phyloP scores from a whole-genome alignment of 2,329 filamentous ascomycete species.

The Cladorrhinum sp. region DNA sequence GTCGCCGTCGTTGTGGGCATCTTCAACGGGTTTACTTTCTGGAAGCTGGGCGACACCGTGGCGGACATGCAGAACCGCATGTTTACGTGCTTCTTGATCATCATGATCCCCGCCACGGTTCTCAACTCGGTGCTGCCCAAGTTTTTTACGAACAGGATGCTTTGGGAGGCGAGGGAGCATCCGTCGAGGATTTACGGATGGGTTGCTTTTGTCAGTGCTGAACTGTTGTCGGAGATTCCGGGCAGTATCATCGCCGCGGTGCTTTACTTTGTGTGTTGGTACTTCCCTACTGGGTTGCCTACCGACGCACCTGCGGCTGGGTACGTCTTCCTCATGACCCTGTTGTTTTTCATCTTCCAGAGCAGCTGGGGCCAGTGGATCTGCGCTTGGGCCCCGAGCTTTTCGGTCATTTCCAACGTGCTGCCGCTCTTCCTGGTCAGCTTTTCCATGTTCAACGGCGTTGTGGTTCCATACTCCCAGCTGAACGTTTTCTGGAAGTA shows the following conservation, averaged over 20 bases:
- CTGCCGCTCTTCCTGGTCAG: slow-evolving; percentile 76
- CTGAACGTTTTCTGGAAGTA: slow-evolving; percentile 70
- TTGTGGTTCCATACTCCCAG: slow-evolving; percentile 64
- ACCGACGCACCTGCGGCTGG: slow-evolving; percentile 62
- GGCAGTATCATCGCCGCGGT: slow-evolving; percentile 64
- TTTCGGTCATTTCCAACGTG: slow-evolving; percentile 72
- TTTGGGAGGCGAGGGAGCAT: slow-evolving; percentile 70
- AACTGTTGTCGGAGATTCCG: slow-evolving; percentile 66
- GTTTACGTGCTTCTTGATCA: slow-evolving; percentile 73
- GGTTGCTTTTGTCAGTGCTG: slow-evolving; percentile 65
- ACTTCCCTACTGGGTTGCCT: slow-evolving; percentile 70
- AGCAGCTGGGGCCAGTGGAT: slow-evolving; percentile 81
- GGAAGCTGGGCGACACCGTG: slow-evolving; percentile 52
- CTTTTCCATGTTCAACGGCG: slow-evolving; percentile 73
- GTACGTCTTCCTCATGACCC: slow-evolving; percentile 74
- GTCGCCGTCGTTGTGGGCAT: slow-evolving; percentile 60
- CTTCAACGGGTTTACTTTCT: slow-evolving; percentile 72
- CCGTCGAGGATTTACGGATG: slow-evolving; percentile 80
- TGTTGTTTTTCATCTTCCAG: slow-evolving; percentile 76
- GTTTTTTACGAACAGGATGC: slow-evolving; percentile 61
- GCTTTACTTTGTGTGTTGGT: slow-evolving; percentile 65
- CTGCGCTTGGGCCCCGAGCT: slow-evolving; percentile 73
- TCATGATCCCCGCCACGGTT: slow-evolving; percentile 70
- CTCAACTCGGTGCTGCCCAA: slow-evolving; percentile 76
- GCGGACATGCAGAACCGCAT: slow-evolving; percentile 68